A percentile compares a stretch with the other conserved stretches of the same genome.
Conservation (phyloP, 495 filamentous ascomycete species). For the Wilcoxina mikolae region DNA sequence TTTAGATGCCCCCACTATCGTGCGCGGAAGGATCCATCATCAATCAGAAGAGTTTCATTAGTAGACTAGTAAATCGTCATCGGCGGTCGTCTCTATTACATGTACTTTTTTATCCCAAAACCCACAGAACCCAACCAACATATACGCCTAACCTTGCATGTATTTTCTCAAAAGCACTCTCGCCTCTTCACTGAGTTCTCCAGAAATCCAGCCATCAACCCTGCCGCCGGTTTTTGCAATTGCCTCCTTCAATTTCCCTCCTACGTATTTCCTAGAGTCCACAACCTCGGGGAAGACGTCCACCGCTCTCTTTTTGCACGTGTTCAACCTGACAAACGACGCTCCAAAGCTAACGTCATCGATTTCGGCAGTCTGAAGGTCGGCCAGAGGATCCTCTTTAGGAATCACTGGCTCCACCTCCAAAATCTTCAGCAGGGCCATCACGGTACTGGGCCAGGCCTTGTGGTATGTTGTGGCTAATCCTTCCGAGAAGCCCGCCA, state of each 20-base stretch:
- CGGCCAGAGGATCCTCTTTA: slow-evolving; percentile 55
- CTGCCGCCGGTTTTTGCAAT: slow-evolving; percentile 13
- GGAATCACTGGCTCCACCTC: slow-evolving; percentile 67
- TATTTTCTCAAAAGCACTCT: slow-evolving; percentile 21
- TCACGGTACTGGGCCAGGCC: slow-evolving; percentile 77
- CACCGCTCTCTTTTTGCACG: slow-evolving; percentile 46
- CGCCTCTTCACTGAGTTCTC: slow-evolving; percentile 22
- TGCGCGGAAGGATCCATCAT: no score
- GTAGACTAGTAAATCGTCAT: no score
- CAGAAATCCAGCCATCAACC: slow-evolving; percentile 23
- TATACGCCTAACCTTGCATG: slow-evolving; percentile 15
- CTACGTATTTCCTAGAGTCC: slow-evolving; percentile 22
- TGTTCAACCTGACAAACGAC: slow-evolving; percentile 81
- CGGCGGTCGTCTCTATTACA: no score
- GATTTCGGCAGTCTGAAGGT: slow-evolving; percentile 55
- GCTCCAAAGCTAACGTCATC: slow-evolving; percentile 91
- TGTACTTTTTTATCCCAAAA: no score
- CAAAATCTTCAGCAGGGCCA: slow-evolving; percentile 72
- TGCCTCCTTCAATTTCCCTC: slow-evolving; percentile 18
- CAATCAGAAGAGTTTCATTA: no score
- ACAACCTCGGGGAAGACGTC: slow-evolving; percentile 23
- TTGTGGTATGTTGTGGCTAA: slow-evolving; percentile 60
- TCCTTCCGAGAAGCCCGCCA: slow-evolving; percentile 61
- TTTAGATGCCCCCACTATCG: no score
- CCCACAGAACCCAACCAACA: no score